phyloP scores from a whole-genome alignment of 148 eudicot species.

The Suaeda aralocaspica region DNA sequence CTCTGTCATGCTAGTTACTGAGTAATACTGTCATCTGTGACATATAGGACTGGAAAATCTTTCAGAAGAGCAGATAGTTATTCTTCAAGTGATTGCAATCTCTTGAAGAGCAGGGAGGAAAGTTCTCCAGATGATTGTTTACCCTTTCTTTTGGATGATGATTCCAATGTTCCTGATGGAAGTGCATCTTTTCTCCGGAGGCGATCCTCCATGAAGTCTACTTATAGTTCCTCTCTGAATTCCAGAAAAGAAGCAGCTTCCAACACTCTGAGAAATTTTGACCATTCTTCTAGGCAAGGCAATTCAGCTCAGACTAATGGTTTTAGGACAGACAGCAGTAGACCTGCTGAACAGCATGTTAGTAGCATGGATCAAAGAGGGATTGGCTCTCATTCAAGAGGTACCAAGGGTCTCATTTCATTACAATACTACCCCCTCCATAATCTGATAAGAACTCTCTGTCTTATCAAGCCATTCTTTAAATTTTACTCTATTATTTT shows the following conservation, averaged over 20 bases:
- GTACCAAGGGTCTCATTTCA: slow-evolving; percentile 26
- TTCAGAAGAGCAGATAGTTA: slow-evolving; percentile 33
- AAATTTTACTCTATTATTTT: slow-evolving; percentile 15
- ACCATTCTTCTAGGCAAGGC: slow-evolving; percentile 32
- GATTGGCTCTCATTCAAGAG: slow-evolving; percentile 44
- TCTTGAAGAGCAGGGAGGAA: slow-evolving; percentile 43
- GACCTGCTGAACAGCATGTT: slow-evolving; percentile 34
- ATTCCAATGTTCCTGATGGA: slow-evolving; percentile 68
- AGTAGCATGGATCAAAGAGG: slow-evolving; percentile 40
- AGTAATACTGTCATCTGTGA: slow-evolving; percentile 18
- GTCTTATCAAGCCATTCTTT: slow-evolving; percentile 2
- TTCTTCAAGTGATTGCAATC: slow-evolving; percentile 33
- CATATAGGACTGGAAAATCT: slow-evolving; percentile 42
- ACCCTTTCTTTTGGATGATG: slow-evolving; percentile 76
- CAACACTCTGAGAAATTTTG: slow-evolving; percentile 32
- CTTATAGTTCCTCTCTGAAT: slow-evolving; percentile 58
- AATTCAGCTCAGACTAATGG: slow-evolving; percentile 38
- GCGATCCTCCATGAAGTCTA: slow-evolving; percentile 47
- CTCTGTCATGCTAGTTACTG: slow-evolving; percentile 2
- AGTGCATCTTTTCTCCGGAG: slow-evolving; percentile 53
- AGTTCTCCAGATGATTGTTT: slow-evolving; percentile 71
- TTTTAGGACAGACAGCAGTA: slow-evolving; percentile 32
- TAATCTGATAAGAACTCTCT: background rate
- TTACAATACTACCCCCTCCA: background rate
- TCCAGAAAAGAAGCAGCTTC: slow-evolving; percentile 32